These are phyloP conservation scores for Pythium vanterpoolii DNA, from an alignment of 352 stramenopile genomes.

Conservation along the genomic window DNA sequence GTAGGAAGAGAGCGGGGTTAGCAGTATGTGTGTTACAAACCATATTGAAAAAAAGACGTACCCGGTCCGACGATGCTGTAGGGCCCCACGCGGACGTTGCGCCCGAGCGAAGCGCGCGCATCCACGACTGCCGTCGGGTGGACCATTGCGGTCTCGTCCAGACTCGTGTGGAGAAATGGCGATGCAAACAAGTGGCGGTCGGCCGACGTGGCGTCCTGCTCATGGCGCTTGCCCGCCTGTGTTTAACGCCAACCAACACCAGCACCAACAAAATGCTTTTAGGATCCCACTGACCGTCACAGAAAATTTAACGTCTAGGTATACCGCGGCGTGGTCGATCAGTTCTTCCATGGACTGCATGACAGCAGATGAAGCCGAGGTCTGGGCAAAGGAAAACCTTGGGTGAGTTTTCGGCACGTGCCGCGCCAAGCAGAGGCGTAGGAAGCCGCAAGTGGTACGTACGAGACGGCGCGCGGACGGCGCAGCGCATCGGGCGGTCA, in stretches of 20 bases:
- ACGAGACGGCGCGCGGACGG: slow-evolving; percentile 10
- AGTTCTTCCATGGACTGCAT: slow-evolving; percentile 52
- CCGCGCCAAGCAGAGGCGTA: background rate
- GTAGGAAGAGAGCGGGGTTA: slow-evolving; percentile 2
- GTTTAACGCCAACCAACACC: background rate
- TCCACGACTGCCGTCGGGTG: slow-evolving; percentile 75
- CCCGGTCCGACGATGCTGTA: slow-evolving; percentile 72
- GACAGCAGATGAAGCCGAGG: slow-evolving; percentile 13
- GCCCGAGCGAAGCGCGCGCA: slow-evolving; percentile 47
- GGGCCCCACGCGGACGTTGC: slow-evolving; percentile 60
- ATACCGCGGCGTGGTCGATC: slow-evolving; percentile 41
- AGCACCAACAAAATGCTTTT: background rate
- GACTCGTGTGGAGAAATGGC: slow-evolving; percentile 5
- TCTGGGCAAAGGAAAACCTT: slow-evolving; percentile 1
- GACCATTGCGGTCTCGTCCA: slow-evolving; percentile 27
- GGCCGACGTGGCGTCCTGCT: slow-evolving; percentile 2
- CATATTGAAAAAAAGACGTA: slow-evolving; percentile 10
- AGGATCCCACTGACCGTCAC: background rate
- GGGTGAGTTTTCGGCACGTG: background rate
- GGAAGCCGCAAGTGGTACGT: background rate
- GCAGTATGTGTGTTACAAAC: background rate
- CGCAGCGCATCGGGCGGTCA: background rate
- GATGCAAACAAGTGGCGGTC: background rate
- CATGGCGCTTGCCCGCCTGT: slow-evolving; percentile 19
- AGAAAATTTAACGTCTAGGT: background rate